These are phyloP conservation scores for Halocafeteria seosinensis DNA, from an alignment of 108 stramenopile species.

Conservation along the genomic window DNA sequence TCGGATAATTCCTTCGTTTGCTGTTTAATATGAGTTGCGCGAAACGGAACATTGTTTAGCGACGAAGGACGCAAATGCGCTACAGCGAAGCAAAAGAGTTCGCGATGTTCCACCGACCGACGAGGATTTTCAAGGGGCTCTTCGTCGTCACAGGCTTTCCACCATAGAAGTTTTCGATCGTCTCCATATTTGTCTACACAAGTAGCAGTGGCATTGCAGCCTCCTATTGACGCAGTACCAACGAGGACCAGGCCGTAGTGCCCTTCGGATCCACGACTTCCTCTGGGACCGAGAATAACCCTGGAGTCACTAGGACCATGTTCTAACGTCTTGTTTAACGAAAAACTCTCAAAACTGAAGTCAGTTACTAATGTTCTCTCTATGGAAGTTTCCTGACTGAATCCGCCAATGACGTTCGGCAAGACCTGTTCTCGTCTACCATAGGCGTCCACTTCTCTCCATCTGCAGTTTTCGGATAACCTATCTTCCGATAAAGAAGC, in stretches of 20 bases:
- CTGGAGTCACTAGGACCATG: conserved; percentile 8
- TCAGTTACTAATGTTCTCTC: conserved; percentile 22
- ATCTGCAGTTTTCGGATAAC: neutral
- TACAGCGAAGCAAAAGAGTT: neutral
- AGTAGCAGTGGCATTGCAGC: conserved; percentile 37
- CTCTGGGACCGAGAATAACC: conserved; percentile 25
- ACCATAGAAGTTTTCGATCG: neutral
- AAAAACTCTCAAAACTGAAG: conserved; percentile 24
- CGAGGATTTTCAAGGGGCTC: neutral
- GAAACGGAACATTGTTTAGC: neutral
- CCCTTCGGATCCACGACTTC: conserved; percentile 38
- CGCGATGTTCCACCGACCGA: neutral
- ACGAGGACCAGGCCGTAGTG: conserved; percentile 39
- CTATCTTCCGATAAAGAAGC: conserved; percentile 27
- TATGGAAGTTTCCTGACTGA: neutral
- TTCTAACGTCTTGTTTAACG: conserved; percentile 27
- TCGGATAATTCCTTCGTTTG: too few species aligned
- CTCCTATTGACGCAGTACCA: conserved; percentile 34
- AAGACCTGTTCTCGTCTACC: conserved; percentile 24
- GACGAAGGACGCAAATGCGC: neutral
- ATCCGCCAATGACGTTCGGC: conserved; percentile 7
- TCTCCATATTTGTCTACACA: conserved; percentile 38
- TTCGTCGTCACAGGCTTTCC: neutral
- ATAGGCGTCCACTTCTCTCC: conserved; percentile 27
- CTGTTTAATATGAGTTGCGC: neutral